phyloP scores from a whole-genome alignment of 352 stramenopile genomes.

The Globisporangium mamillatum region DNA sequence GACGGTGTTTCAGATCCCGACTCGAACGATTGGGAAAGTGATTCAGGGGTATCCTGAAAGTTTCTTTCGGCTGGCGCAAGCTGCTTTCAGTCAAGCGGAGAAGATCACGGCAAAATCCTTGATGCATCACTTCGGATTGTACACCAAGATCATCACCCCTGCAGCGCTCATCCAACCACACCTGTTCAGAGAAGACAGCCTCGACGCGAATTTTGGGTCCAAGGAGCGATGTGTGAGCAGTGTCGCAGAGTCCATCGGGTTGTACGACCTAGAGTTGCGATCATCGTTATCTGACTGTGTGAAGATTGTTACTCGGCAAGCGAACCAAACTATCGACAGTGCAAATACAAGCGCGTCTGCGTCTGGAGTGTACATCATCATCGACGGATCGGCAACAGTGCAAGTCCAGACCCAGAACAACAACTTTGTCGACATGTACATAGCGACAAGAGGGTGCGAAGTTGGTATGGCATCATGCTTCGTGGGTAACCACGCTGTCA shows the following conservation, averaged over 20 bases:
- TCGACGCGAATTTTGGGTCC: slow-evolving; percentile 3
- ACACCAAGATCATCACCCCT: slow-evolving; percentile 35
- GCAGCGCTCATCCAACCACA: slow-evolving; percentile 29
- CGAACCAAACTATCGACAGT: slow-evolving; percentile 25
- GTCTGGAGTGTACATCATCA: slow-evolving; percentile 53
- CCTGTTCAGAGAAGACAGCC: slow-evolving; percentile 18
- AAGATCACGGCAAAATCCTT: slow-evolving; percentile 79
- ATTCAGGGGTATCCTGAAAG: slow-evolving; percentile 61
- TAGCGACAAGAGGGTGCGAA: slow-evolving; percentile 56
- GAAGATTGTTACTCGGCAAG: slow-evolving; percentile 29
- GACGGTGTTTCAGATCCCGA: slow-evolving; percentile 63
- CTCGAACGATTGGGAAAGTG: slow-evolving; percentile 42
- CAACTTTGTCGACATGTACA: slow-evolving; percentile 48
- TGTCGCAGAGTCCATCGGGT: slow-evolving; percentile 42
- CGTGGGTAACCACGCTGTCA: slow-evolving; percentile 44
- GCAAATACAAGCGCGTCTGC: not conserved
- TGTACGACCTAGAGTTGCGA: slow-evolving; percentile 40
- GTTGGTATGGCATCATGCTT: slow-evolving; percentile 69
- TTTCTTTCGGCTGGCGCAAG: slow-evolving; percentile 72
- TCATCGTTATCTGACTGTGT: slow-evolving; percentile 29
- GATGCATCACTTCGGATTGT: slow-evolving; percentile 79
- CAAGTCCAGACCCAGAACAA: slow-evolving; percentile 40
- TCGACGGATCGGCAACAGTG: slow-evolving; percentile 53
- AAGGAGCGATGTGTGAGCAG: slow-evolving; percentile 30
- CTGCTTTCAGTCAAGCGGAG: slow-evolving; percentile 75